Conservation (phyloP, 345 rosid species). For the Pugionium dolabratum region DNA sequence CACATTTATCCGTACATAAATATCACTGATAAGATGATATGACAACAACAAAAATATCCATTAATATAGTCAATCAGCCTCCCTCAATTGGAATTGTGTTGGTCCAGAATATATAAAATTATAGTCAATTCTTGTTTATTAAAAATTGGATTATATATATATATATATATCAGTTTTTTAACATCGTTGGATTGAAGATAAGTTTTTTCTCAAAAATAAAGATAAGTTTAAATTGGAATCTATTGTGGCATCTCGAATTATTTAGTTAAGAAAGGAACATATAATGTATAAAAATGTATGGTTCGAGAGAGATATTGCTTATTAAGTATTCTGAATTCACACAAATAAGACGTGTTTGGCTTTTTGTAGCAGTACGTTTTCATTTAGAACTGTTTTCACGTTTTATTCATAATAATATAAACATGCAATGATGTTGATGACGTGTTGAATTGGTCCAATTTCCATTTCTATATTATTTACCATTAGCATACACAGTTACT, state of each 20-base stretch:
- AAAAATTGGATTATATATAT: background rate
- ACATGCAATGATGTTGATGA: constrained; percentile 28
- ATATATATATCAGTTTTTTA: constrained; percentile 1
- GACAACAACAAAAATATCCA: no score
- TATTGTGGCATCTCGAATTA: constrained; percentile 8
- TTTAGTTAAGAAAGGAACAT: constrained; percentile 15
- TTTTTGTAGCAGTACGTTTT: constrained; percentile 24
- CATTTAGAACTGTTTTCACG: constrained; percentile 15
- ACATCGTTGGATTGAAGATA: constrained; percentile 15
- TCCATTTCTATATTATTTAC: constrained; percentile 14
- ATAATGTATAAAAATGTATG: constrained; percentile 24
- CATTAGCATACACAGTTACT: background rate
- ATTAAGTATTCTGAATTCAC: constrained; percentile 23
- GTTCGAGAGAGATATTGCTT: constrained; percentile 27
- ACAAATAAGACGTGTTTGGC: constrained; percentile 37
- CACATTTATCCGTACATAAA: no score
- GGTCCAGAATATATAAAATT: background rate
- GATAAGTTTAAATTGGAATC: constrained; percentile 9
- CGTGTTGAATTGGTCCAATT: constrained; percentile 27
- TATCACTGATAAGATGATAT: no score
- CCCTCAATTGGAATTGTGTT: no score
- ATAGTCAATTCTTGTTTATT: constrained; percentile 10
- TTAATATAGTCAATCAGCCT: no score
- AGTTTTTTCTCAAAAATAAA: background rate
- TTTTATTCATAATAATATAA: background rate